Evolutionary conservation across 1,139 yeast species (phyloP).

Genomic region (Magnusiomyces paraingens): DNA sequence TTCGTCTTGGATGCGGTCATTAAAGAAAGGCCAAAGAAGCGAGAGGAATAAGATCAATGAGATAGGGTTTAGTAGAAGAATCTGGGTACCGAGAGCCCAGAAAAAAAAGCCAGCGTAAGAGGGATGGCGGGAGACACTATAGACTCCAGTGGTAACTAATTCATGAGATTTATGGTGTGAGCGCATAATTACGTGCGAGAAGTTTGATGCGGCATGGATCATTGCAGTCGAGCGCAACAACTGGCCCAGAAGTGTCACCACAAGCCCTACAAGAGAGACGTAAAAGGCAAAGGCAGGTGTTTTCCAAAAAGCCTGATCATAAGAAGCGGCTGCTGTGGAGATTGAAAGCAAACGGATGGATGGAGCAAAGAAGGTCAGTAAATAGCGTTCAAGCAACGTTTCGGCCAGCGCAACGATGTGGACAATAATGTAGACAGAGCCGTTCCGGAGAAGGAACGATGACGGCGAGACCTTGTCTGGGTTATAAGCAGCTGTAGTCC

Average conservation of each 20-base stretch:
- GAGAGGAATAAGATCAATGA: conserved; percentile 42
- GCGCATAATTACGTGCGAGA: conserved; percentile 70
- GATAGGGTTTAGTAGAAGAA: conserved; percentile 59
- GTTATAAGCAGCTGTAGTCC: conserved; percentile 69
- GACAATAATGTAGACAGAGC: conserved; percentile 56
- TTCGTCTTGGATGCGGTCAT: conserved; percentile 56
- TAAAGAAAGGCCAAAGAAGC: conserved; percentile 62
- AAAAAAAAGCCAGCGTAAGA: conserved; percentile 86
- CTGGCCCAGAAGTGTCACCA: conserved; percentile 54
- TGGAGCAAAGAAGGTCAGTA: conserved; percentile 15
- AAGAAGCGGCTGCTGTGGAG: conserved; percentile 22
- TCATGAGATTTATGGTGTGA: conserved; percentile 48
- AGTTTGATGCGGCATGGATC: conserved; percentile 84
- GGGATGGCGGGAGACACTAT: conserved; percentile 68
- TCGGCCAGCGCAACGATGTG: conserved; percentile 51
- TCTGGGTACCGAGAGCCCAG: conserved; percentile 88
- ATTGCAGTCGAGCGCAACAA: conserved; percentile 62
- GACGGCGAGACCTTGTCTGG: conserved; percentile 58
- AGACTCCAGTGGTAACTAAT: conserved; percentile 69
- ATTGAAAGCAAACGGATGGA: background rate
- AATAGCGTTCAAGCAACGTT: conserved; percentile 27
- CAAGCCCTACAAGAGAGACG: conserved; percentile 41
- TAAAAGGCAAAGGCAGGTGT: background rate
- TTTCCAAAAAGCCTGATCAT: background rate
- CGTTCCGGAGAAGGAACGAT: conserved; percentile 74